Evolutionary conservation across 495 filamentous ascomycete genomes (phyloP).

Genomic region (Trypethelium eluteriae): DNA sequence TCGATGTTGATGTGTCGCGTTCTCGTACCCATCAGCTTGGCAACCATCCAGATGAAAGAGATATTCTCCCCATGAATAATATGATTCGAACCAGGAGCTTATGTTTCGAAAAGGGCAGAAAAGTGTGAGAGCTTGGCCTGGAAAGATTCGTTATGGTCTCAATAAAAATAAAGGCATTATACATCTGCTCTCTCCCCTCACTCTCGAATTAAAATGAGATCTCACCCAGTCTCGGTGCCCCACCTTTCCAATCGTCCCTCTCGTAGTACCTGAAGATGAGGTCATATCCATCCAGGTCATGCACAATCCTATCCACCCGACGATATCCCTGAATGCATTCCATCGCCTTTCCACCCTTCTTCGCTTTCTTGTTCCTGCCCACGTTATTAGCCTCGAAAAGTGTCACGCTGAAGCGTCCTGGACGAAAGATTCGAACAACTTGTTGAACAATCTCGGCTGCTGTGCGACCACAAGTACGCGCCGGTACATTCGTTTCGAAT

Average conservation of each 20-base stretch:
- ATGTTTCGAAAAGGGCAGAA: too few species aligned
- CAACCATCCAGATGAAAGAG: too few species aligned
- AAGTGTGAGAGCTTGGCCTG: too few species aligned
- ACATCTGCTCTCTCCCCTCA: neutral
- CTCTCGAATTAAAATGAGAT: slow-evolving; percentile 25
- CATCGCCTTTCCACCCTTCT: slow-evolving; percentile 57
- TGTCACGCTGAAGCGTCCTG: slow-evolving; percentile 92
- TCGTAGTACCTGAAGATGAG: slow-evolving; percentile 96
- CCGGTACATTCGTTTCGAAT: slow-evolving; percentile 98
- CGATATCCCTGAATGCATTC: slow-evolving; percentile 82
- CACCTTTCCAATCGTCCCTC: slow-evolving; percentile 81
- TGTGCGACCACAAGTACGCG: slow-evolving; percentile 61
- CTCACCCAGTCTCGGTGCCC: slow-evolving; percentile 66
- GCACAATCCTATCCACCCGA: slow-evolving; percentile 88
- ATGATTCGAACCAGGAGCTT: too few species aligned
- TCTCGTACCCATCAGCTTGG: too few species aligned
- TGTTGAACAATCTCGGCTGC: slow-evolving; percentile 87
- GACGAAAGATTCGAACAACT: slow-evolving; percentile 90
- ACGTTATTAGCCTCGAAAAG: slow-evolving; percentile 81
- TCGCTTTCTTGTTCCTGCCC: slow-evolving; percentile 39
- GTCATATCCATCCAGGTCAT: slow-evolving; percentile 96
- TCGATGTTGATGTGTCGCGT: too few species aligned
- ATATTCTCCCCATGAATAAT: too few species aligned
- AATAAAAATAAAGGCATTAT: neutral
- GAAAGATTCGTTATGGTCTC: too few species aligned